These are phyloP conservation scores for Phytophthora quininea DNA, from an alignment of 352 stramenopile species.

Conservation along the genomic window DNA sequence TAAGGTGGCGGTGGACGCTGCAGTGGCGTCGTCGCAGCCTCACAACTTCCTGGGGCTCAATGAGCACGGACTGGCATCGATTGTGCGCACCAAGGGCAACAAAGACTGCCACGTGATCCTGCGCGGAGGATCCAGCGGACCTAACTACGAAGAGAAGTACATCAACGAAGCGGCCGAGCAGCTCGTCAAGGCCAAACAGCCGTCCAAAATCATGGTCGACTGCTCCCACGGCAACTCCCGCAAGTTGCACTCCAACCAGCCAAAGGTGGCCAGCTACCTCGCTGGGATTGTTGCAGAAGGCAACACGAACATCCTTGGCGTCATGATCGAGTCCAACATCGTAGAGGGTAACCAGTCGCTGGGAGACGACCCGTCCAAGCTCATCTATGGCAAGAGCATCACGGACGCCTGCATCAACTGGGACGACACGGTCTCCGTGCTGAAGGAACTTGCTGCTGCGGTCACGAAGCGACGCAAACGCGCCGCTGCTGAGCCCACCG, in stretches of 20 bases:
- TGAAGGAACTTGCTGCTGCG: constrained; percentile 63
- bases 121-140: constrained; percentile 69
- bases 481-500: constrained; percentile 16
- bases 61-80: constrained; percentile 80
- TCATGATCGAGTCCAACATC: constrained; percentile 92
- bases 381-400: constrained; percentile 88
- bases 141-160: constrained; percentile 84
- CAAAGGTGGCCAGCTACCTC: constrained; percentile 77
- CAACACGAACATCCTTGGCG: constrained; percentile 70
- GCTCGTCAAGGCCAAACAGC: constrained; percentile 71
- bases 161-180: constrained; percentile 67
- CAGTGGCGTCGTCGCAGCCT: constrained; percentile 65
- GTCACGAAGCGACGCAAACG: constrained; percentile 56
- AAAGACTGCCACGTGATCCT: constrained; percentile 87
- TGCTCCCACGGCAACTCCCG: constrained; percentile 90
- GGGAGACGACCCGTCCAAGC: constrained; percentile 63
- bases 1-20: constrained; percentile 83
- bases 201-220: constrained; percentile 86
- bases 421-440: constrained; percentile 73
- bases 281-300: constrained; percentile 65
- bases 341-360: constrained; percentile 87
- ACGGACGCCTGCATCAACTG: constrained; percentile 88
- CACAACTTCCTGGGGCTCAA: constrained; percentile 88
- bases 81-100: constrained; percentile 88
- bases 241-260: constrained; percentile 85